These are phyloP conservation scores for Xylaria scruposa DNA, from an alignment of 495 filamentous ascomycete genomes.

Conservation along the genomic window DNA sequence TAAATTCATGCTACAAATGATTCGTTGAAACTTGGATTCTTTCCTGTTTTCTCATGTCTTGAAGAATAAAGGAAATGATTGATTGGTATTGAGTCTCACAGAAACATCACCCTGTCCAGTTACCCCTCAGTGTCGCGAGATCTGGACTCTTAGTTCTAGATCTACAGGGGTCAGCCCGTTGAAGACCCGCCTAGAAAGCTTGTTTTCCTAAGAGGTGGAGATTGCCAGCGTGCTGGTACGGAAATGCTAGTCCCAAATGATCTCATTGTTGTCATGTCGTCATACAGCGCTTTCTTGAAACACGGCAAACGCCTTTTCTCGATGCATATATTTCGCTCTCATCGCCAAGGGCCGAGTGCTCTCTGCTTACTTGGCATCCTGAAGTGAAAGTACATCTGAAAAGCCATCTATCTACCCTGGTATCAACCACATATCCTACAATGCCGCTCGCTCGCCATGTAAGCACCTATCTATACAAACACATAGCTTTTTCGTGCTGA, in stretches of 20 bases:
- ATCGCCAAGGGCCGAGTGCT: neutral
- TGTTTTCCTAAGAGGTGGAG: slow-evolving; percentile 8
- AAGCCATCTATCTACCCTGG: neutral
- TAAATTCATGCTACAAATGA: neutral
- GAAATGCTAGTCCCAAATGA: neutral
- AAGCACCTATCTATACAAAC: slow-evolving; percentile 19
- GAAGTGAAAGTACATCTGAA: neutral
- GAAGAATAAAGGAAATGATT: neutral
- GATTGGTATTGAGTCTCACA: neutral
- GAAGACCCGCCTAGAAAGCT: slow-evolving; percentile 14
- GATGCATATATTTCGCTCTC: slow-evolving; percentile 1
- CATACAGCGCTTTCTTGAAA: neutral
- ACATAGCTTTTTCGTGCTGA: neutral
- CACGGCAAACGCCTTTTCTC: neutral
- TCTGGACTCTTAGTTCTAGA: neutral
- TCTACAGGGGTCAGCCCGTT: slow-evolving; percentile 11
- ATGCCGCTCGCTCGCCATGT: slow-evolving; percentile 29
- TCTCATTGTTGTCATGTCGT: slow-evolving; percentile 8
- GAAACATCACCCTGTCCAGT: neutral
- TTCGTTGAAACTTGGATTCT: neutral
- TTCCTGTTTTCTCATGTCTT: neutral
- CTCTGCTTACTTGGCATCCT: neutral
- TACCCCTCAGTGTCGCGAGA: neutral
- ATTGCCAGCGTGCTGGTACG: neutral
- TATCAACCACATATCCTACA: neutral